Percentiles rank a stretch among this genome's conserved stretches.
Conservation (phyloP, 345 rosid genomes). For the Raphanus sativus region DNA sequence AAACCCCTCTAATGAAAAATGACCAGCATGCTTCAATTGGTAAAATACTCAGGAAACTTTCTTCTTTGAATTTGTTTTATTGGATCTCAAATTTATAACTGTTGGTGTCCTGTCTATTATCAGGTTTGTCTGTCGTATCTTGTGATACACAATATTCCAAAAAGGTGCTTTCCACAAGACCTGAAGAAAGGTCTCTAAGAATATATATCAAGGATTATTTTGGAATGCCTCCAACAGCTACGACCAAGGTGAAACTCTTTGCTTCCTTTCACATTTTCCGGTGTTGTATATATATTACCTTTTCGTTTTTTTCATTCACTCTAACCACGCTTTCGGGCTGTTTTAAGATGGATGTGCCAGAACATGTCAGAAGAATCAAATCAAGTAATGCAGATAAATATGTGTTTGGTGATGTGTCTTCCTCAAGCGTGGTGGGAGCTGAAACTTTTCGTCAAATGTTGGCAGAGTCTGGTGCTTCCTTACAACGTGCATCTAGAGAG, state of each 20-base stretch:
- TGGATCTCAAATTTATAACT: constrained; percentile 12
- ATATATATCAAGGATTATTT: constrained; percentile 68
- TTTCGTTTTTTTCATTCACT: constrained; percentile 25
- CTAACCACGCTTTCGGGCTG: constrained; percentile 20
- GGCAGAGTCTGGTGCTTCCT: constrained; percentile 70
- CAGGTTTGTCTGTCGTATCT: constrained; percentile 59
- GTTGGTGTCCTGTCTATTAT: constrained; percentile 28
- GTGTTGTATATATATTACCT: background rate
- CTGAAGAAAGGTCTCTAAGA: constrained; percentile 61
- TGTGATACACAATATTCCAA: constrained; percentile 45
- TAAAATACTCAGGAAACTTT: constrained; percentile 32
- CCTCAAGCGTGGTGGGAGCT: constrained; percentile 51
- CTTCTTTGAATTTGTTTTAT: constrained; percentile 19
- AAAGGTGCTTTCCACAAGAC: constrained; percentile 56
- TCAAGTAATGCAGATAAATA: constrained; percentile 58
- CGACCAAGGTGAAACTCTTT: constrained; percentile 48
- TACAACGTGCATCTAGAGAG: constrained; percentile 61
- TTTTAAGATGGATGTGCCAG: constrained; percentile 48
- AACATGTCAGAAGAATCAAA: constrained; percentile 46
- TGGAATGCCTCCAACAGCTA: constrained; percentile 49
- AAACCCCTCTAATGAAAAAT: constrained; percentile 57
- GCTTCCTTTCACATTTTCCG: constrained; percentile 1
- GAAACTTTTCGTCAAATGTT: constrained; percentile 58
- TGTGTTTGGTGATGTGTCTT: constrained; percentile 55
- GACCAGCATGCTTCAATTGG: constrained; percentile 47